Conservation (phyloP, 306 rosid species). For the Begonia masoniana region DNA sequence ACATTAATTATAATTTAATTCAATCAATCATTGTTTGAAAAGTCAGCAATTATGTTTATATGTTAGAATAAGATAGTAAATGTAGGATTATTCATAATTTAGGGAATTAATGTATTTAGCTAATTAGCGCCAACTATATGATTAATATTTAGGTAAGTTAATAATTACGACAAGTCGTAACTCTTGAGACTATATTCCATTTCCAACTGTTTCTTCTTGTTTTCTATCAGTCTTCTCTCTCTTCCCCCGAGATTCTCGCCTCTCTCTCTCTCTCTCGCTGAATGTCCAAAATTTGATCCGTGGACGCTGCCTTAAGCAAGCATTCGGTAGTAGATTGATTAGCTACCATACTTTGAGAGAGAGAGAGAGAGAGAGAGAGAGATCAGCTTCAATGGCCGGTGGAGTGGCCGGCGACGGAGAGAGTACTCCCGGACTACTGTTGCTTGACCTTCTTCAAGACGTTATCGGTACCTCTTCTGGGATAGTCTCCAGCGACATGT, state of each 20-base stretch:
- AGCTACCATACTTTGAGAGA: neutral
- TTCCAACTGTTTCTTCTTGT: conserved; percentile 45
- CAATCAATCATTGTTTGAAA: too few species aligned
- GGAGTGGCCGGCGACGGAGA: conserved; percentile 28
- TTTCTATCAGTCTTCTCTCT: neutral
- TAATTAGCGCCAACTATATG: neutral
- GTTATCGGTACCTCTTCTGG: conserved; percentile 34
- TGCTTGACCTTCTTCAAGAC: conserved; percentile 42
- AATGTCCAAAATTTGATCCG: neutral
- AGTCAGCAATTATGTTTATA: neutral
- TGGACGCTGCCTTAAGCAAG: neutral
- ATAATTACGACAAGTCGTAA: conserved; percentile 2
- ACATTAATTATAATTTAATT: too few species aligned
- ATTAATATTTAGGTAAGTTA: neutral
- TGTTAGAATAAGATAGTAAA: neutral
- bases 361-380: neutral
- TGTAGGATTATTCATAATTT: neutral
- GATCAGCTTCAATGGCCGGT: conserved; percentile 42
- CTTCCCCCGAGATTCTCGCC: conserved; percentile 11
- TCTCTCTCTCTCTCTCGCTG: conserved; percentile 6
- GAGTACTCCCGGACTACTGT: conserved; percentile 33
- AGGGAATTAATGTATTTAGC: neutral
- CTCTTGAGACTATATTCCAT: conserved; percentile 22
- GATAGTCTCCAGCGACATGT: conserved; percentile 18
- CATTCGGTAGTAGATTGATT: neutral